Conservation (phyloP, 177 flowering plant genomes). For the Vitis hybrid region DNA sequence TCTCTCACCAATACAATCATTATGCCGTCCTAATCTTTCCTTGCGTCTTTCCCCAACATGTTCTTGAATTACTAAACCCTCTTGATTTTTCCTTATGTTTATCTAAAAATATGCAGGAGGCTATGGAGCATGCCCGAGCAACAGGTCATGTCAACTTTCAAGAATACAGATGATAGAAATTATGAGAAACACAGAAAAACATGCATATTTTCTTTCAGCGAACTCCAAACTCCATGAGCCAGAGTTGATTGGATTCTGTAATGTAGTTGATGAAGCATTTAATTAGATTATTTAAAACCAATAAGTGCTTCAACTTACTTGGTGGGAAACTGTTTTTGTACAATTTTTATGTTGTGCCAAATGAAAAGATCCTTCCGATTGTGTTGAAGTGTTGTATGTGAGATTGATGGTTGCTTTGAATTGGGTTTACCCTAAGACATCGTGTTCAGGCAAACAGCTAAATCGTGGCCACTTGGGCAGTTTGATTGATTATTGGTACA, state of each 20-base stretch:
- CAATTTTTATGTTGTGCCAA: no score
- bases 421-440: no score
- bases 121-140: slow-evolving; percentile 89
- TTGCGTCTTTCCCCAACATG: background rate
- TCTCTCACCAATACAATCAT: background rate
- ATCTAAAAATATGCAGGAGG: slow-evolving; percentile 61
- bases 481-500: no score
- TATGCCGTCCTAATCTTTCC: background rate
- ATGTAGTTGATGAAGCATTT: no score
- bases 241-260: background rate
- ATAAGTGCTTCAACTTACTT: no score
- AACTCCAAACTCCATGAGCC: slow-evolving; percentile 7
- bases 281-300: no score
- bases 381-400: no score
- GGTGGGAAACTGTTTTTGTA: no score
- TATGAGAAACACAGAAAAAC: background rate
- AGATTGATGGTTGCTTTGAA: no score
- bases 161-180: slow-evolving; percentile 52
- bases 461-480: no score
- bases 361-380: no score
- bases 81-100: background rate
- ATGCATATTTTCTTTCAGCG: background rate
- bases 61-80: background rate
- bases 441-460: no score
- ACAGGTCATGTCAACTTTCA: slow-evolving; percentile 97